phyloP scores from a whole-genome alignment of 257 asterid species.

The Solanum ossicruentum region DNA sequence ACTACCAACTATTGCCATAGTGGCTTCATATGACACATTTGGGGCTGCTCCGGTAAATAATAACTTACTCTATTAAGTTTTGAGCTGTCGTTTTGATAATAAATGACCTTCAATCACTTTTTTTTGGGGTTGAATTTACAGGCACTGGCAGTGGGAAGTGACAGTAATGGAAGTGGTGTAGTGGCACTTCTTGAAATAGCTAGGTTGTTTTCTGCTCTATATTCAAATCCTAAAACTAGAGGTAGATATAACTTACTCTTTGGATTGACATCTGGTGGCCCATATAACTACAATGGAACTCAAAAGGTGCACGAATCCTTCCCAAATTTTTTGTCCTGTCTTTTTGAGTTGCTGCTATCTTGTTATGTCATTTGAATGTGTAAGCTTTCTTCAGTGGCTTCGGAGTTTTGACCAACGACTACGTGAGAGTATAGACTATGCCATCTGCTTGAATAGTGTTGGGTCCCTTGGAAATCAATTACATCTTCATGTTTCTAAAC shows the following conservation, averaged over 20 bases:
- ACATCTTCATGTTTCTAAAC: constrained; percentile 86
- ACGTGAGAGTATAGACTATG: constrained; percentile 86
- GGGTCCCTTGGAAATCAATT: constrained; percentile 48
- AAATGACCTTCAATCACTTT: not conserved
- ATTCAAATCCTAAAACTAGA: constrained; percentile 81
- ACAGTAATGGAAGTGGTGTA: constrained; percentile 89
- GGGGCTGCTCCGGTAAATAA: constrained; percentile 88
- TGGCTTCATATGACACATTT: constrained; percentile 97
- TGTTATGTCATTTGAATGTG: not conserved
- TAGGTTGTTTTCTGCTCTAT: constrained; percentile 75
- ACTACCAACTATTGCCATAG: constrained; percentile 91
- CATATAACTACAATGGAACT: constrained; percentile 87
- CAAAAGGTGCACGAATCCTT: constrained; percentile 42
- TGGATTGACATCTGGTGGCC: constrained; percentile 93
- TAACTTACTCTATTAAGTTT: not conserved
- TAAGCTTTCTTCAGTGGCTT: constrained; percentile 72
- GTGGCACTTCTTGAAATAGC: constrained; percentile 90
- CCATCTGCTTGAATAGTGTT: constrained; percentile 87
- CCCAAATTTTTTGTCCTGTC: not conserved
- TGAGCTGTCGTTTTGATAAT: not conserved
- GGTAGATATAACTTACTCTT: constrained; percentile 81
- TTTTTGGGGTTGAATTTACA: constrained; percentile 1
- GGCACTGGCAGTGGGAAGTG: constrained; percentile 92
- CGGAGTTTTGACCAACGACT: constrained; percentile 73
- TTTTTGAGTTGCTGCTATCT: not conserved